phyloP scores from a whole-genome alignment of 2,329 filamentous ascomycete species.

The Aplosporella prunicola region DNA sequence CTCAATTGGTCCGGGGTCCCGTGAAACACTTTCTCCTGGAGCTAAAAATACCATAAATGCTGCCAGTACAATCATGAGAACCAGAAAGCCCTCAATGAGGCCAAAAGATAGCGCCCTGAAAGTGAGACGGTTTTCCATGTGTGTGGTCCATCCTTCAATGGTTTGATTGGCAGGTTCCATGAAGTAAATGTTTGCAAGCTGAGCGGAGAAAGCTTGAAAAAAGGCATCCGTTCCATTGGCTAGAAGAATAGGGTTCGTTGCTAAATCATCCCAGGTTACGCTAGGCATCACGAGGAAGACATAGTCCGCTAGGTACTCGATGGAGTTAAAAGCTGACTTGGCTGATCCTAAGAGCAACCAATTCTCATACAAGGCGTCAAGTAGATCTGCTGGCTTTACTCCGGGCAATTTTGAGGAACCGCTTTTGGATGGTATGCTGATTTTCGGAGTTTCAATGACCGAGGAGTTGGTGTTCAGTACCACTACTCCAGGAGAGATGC shows the following conservation, averaged over 20 bases:
- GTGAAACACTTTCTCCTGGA: neutral
- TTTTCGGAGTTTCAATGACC: neutral
- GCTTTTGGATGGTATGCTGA: neutral
- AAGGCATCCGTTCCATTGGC: neutral
- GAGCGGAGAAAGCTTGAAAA: neutral
- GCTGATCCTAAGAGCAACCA: too few species aligned
- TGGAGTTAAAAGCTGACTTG: too few species aligned
- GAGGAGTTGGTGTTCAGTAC: neutral
- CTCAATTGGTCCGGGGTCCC: neutral
- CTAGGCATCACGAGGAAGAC: neutral
- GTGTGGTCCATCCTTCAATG: neutral
- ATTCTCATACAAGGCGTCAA: neutral
- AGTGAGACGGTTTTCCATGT: neutral
- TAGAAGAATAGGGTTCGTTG: neutral
- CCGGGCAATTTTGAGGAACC: neutral
- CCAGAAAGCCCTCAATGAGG: neutral
- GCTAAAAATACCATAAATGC: neutral
- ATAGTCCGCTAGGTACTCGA: neutral
- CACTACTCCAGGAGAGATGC: neutral
- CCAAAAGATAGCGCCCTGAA: neutral
- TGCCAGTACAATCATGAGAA: neutral
- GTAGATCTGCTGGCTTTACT: neutral
- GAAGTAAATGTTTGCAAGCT: neutral
- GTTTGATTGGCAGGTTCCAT: neutral
- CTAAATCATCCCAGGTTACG: neutral